Base-by-base conservation (phyloP, 2,329 filamentous ascomycete species). In the Paramyrothecium sp. region DNA sequence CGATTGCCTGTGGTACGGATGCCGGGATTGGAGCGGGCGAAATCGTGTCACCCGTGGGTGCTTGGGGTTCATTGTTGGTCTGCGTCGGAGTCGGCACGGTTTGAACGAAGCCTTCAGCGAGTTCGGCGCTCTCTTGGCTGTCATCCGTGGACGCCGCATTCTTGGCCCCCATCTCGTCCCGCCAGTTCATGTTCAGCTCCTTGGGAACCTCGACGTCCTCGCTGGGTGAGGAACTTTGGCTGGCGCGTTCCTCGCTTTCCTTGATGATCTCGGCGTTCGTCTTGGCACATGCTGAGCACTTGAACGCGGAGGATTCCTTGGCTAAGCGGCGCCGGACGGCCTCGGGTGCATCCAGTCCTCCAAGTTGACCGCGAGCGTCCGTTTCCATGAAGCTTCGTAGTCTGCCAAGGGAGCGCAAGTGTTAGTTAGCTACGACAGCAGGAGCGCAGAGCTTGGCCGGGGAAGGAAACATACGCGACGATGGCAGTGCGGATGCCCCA, bases 401-500 rank as follows among this genome's bases (percentile, higher is more conserved):
- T 16, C 76, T 78, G 48, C 22, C 11, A 16, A 20, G 49, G 13
- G 12, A 26, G 23, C n/a, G n/a, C 12, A 26, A 17, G 20, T 33
- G 23, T 21, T 51, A 20, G 5, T 30, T 11, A 46, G 41, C 49
- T n/a, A 44, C 10, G 19, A 16, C 34, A 46, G 26, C 4, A 30
- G 26, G 30, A 48, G 12, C 17, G 54, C 23, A 17, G 22, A 21
- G 21, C 33, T 22, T 19, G 22, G 23, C 7, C n/a, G 21, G 2
- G 8, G 11, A 38, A 3, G 11, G 21, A n/a, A 13, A 65, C 72
- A 44, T 70, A 78, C 76, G 86, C 86, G 47, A 88, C 84, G 7
- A 99, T 77, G 17, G 95, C 94, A 3, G 95, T 98, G 58, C 95
- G 84, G 11, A 99, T 89, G 0, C 95, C 95, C 95, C 95, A 99